A percentile compares a stretch with the other conserved stretches of the same genome.
phyloP scores from a whole-genome alignment of 2,329 filamentous ascomycete species.

The Volutella citrinella region DNA sequence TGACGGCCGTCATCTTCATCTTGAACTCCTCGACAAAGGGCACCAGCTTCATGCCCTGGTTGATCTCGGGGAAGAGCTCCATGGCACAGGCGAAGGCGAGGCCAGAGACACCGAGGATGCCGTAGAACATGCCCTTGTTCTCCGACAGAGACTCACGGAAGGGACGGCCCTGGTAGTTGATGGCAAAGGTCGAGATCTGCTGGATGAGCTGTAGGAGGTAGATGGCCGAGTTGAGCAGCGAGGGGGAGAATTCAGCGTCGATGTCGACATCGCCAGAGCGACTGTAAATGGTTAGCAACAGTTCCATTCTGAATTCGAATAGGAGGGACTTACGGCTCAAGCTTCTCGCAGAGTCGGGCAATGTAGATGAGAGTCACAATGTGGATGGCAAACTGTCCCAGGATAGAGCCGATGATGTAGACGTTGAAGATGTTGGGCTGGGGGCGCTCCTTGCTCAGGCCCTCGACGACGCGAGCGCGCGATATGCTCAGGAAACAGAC shows the following conservation, averaged over 20 bases:
- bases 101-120: slow-evolving; percentile 82
- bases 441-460: slow-evolving; percentile 91
- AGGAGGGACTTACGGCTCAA: slow-evolving; percentile 70
- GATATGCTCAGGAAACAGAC: slow-evolving; percentile 99
- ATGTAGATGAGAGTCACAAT: slow-evolving; percentile 94
- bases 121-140: slow-evolving; percentile 98
- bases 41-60: slow-evolving; percentile 87
- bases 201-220: slow-evolving; percentile 98
- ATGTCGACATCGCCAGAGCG: slow-evolving; percentile 70
- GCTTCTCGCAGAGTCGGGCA: slow-evolving; percentile 78
- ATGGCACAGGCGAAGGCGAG: slow-evolving; percentile 94
- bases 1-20: slow-evolving; percentile 74
- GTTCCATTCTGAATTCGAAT: background rate
- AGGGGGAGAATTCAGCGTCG: slow-evolving; percentile 91
- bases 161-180: slow-evolving; percentile 98
- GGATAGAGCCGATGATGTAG: slow-evolving; percentile 96
- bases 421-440: slow-evolving; percentile 99
- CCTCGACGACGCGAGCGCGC: slow-evolving; percentile 93
- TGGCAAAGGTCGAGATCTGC: slow-evolving; percentile 97
- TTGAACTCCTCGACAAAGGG: slow-evolving; percentile 90
- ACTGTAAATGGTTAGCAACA: slow-evolving; percentile 34
- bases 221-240: slow-evolving; percentile 91
- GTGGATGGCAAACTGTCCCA: slow-evolving; percentile 95
- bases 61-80: slow-evolving; percentile 93
- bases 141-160: slow-evolving; percentile 95